Evolutionary conservation across 176 grass and related monocot genomes (phyloP).

Genomic region (Urochloa ruziziensis): DNA sequence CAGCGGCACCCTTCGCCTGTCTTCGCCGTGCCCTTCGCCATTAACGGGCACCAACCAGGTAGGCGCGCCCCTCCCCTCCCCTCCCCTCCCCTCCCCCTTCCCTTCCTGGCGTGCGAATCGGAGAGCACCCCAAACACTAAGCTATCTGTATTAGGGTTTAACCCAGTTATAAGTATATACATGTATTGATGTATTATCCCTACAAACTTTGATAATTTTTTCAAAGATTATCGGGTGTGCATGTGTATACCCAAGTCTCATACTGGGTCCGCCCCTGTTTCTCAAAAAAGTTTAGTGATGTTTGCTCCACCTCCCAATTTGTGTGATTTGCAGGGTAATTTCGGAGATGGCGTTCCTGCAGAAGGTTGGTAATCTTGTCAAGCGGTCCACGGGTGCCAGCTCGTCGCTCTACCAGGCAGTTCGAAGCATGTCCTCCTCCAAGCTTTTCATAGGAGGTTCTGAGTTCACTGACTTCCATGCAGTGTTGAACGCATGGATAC

Average conservation of each 20-base stretch:
- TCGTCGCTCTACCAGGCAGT: constrained; percentile 57
- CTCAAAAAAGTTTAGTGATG: not conserved
- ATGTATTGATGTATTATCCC: not conserved
- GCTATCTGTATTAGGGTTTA: not conserved
- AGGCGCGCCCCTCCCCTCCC: too few relatives aligned
- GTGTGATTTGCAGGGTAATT: constrained; percentile 3
- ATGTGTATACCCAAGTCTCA: not conserved
- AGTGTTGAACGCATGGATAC: too few relatives aligned
- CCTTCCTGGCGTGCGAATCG: not conserved
- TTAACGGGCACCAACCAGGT: too few relatives aligned
- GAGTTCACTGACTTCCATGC: too few relatives aligned
- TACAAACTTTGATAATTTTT: not conserved
- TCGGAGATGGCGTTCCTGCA: constrained; percentile 47
- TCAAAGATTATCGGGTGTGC: not conserved
- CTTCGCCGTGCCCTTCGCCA: too few relatives aligned
- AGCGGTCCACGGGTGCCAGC: constrained; percentile 37
- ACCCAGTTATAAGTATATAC: too few relatives aligned
- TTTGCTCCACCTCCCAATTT: not conserved
- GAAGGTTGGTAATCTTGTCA: constrained; percentile 60
- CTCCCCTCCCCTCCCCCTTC: too few relatives aligned
- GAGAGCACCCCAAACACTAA: not conserved
- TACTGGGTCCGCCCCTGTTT: not conserved
- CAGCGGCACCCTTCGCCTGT: too few relatives aligned
- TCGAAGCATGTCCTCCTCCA: constrained; percentile 69
- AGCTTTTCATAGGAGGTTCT: constrained; percentile 62